Evolutionary conservation across 306 rosid genomes (phyloP).

Genomic region (Cicer yamashitae): DNA sequence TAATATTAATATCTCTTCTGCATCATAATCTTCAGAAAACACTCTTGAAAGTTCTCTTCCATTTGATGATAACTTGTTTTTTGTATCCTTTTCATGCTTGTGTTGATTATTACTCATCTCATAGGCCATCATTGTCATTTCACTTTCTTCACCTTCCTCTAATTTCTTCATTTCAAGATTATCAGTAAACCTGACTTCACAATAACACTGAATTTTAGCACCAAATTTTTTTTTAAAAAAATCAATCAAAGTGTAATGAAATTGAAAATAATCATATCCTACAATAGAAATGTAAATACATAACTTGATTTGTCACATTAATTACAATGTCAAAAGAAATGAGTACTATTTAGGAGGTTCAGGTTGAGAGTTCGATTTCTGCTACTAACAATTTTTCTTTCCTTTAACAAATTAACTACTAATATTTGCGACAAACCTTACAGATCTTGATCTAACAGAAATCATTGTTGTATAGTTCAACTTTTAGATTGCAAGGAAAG

Average conservation of each 20-base stretch:
- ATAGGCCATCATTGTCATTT: constrained; percentile 16
- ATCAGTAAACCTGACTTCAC: constrained; percentile 54
- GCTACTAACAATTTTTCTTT: too few relatives aligned
- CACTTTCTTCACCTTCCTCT: constrained; percentile 36
- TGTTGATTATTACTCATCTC: constrained; percentile 28
- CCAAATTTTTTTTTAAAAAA: background rate
- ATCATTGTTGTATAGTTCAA: constrained; percentile 47
- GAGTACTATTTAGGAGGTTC: too few relatives aligned
- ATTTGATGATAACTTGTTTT: constrained; percentile 1
- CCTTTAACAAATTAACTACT: too few relatives aligned
- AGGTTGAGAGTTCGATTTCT: too few relatives aligned
- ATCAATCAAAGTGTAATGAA: constrained; percentile 3
- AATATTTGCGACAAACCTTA: constrained; percentile 46
- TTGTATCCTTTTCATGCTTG: constrained; percentile 37
- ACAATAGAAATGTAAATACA: background rate
- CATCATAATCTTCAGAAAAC: constrained; percentile 69
- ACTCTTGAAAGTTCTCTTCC: constrained; percentile 61
- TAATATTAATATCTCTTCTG: constrained; percentile 51
- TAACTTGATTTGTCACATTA: constrained; percentile 18
- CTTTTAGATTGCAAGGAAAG: constrained; percentile 27
- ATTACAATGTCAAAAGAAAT: constrained; percentile 14
- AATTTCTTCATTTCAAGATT: constrained; percentile 50
- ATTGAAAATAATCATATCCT: constrained; percentile 18
- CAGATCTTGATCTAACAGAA: constrained; percentile 53
- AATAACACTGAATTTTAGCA: constrained; percentile 35